These are phyloP conservation scores for Chalciporus pseudorubinellus DNA, from an alignment of 768 basidiomycete species.

Conservation along the genomic window DNA sequence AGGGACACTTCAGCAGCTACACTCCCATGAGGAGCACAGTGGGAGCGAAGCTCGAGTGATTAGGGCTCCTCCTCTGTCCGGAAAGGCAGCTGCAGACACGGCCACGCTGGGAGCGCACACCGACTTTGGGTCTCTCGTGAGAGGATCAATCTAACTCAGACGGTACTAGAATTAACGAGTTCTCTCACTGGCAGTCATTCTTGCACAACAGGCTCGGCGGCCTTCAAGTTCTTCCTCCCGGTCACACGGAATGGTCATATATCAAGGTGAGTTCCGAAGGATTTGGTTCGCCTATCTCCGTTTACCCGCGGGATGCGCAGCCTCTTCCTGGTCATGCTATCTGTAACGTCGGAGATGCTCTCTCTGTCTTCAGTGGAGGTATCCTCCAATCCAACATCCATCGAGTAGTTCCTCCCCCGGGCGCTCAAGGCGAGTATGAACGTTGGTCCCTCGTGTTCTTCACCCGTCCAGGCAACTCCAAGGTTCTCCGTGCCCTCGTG, in stretches of 20 bases:
- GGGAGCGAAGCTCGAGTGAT: conserved; percentile 59
- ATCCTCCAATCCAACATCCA: conserved; percentile 64
- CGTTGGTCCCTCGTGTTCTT: conserved; percentile 73
- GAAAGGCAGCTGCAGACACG: conserved; percentile 27
- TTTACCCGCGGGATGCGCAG: conserved; percentile 15
- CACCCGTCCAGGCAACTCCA: conserved; percentile 55
- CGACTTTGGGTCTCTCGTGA: conserved; percentile 70
- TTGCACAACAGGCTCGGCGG: conserved; percentile 71
- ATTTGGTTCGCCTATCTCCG: too few species aligned
- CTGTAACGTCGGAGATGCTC: conserved; percentile 62
- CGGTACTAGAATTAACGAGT: too few species aligned
- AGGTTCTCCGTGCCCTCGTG: conserved; percentile 48
- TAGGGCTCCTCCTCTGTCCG: conserved; percentile 42
- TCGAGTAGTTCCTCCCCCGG: conserved; percentile 62
- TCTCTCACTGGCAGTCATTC: conserved; percentile 55
- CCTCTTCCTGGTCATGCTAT: conserved; percentile 52
- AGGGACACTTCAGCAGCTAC: conserved; percentile 44
- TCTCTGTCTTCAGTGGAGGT: conserved; percentile 61
- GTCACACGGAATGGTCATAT: conserved; percentile 63
- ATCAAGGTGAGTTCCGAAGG: conserved; percentile 44
- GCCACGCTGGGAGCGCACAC: conserved; percentile 65
- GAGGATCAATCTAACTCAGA: conserved; percentile 7
- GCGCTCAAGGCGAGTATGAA: conserved; percentile 47
- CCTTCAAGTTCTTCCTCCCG: conserved; percentile 64
- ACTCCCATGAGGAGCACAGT: conserved; percentile 45